Evolutionary conservation across 192 early-diverging fungal species (phyloP).

Genomic region (Podila minutissima): DNA sequence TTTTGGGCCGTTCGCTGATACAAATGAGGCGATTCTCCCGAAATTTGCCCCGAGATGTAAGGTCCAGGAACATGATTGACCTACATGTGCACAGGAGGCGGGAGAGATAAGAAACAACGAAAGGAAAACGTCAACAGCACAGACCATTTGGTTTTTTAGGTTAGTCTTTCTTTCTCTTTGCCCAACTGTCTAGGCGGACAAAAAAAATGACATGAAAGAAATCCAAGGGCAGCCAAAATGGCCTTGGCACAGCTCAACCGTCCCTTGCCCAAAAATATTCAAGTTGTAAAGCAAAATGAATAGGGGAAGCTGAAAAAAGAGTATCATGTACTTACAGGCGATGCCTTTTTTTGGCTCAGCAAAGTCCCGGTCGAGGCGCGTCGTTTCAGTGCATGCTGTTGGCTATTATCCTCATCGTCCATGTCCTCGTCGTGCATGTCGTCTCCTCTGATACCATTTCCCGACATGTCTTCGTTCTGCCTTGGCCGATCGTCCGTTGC

Average conservation of each 20-base stretch:
- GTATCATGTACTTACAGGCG: conserved; percentile 12
- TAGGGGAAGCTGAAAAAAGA: neutral
- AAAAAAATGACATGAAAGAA: neutral
- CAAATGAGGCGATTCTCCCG: neutral
- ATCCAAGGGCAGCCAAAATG: neutral
- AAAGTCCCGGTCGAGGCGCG: conserved; percentile 43
- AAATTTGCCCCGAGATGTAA: neutral
- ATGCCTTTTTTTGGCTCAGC: conserved; percentile 1
- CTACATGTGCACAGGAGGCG: neutral
- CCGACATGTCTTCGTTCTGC: neutral
- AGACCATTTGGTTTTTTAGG: too few species aligned
- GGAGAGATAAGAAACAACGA: too few species aligned
- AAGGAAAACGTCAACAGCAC: neutral
- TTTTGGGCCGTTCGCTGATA: neutral
- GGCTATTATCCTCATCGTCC: conserved; percentile 23
- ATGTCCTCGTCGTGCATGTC: conserved; percentile 7
- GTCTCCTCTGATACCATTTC: neutral
- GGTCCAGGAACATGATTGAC: neutral
- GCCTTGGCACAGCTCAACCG: neutral
- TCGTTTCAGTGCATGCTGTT: conserved; percentile 24
- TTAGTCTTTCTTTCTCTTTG: too few species aligned
- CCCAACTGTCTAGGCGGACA: too few species aligned
- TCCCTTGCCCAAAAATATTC: too few species aligned
- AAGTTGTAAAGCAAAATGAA: too few species aligned
- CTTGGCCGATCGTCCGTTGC: neutral